These are phyloP conservation scores for Didymosphaeria variabile DNA, from an alignment of 2,329 filamentous ascomycete genomes.

Conservation along the genomic window DNA sequence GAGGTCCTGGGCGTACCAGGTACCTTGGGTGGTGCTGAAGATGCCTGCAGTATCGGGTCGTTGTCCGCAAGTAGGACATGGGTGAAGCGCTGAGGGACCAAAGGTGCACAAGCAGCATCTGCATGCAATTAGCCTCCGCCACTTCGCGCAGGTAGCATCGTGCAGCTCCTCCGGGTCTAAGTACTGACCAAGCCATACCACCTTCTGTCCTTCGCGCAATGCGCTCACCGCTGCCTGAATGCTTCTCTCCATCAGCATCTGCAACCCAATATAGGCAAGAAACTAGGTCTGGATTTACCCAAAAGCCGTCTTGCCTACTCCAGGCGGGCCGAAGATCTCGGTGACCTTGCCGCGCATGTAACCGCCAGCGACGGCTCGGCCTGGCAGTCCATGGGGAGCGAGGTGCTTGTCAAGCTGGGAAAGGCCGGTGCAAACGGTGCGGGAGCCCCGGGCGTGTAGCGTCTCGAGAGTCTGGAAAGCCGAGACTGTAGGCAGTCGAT, in stretches of 20 bases:
- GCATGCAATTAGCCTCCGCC: conserved; percentile 37
- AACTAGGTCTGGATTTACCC: conserved; percentile 65
- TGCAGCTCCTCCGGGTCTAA: conserved; percentile 20
- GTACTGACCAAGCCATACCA: conserved; percentile 83
- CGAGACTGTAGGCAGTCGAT: conserved; percentile 79
- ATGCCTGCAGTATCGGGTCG: conserved; percentile 10
- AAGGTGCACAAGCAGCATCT: conserved; percentile 60
- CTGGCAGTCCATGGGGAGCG: conserved; percentile 33
- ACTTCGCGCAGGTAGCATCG: conserved; percentile 16
- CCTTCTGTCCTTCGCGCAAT: conserved; percentile 67
- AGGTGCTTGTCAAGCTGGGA: conserved; percentile 57
- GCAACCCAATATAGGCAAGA: conserved; percentile 20
- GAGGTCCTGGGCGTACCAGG: conserved; percentile 14
- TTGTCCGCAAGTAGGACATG: conserved; percentile 51
- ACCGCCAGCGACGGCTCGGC: conserved; percentile 56
- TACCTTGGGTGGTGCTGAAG: conserved; percentile 24
- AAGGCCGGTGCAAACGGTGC: conserved; percentile 59
- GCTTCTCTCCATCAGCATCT: conserved; percentile 57
- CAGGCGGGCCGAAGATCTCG: conserved; percentile 88
- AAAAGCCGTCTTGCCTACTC: conserved; percentile 83
- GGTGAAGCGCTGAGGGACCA: conserved; percentile 59
- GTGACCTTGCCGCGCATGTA: conserved; percentile 80
- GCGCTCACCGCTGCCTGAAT: conserved; percentile 74
- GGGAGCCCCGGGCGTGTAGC: conserved; percentile 61
- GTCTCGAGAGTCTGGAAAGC: conserved; percentile 75